phyloP scores from a whole-genome alignment of 306 rosid species.

The Sicyos baderoa region DNA sequence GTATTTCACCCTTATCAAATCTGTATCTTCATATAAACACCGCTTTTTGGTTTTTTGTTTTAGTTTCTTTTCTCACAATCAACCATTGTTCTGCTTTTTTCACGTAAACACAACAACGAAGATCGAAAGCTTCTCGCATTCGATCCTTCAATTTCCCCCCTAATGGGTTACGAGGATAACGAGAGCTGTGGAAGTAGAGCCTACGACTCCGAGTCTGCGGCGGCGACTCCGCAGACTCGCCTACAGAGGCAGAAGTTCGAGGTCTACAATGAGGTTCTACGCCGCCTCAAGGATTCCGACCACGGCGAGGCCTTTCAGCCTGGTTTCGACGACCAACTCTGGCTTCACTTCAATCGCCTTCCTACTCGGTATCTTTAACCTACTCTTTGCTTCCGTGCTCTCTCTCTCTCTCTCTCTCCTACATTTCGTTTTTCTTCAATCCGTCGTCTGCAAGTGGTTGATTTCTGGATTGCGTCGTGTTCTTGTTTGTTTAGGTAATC shows the following conservation, averaged over 20 bases:
- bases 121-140: not conserved
- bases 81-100: constrained; percentile 8
- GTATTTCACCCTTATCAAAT: not conserved
- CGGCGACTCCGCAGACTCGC: constrained; percentile 40
- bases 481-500: not conserved
- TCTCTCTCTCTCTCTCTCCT: constrained; percentile 17
- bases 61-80: constrained; percentile 21
- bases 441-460: not conserved
- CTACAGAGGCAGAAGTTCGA: constrained; percentile 57
- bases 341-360: constrained; percentile 94
- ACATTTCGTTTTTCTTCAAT: constrained; percentile 10
- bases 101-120: constrained; percentile 25
- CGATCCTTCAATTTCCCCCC: not conserved
- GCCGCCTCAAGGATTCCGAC: constrained; percentile 67
- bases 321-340: constrained; percentile 72
- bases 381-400: constrained; percentile 14
- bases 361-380: constrained; percentile 64
- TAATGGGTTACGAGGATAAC: constrained; percentile 59
- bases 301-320: constrained; percentile 56
- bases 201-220: constrained; percentile 17
- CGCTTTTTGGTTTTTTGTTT: constrained; percentile 6
- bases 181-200: constrained; percentile 62
- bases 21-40: constrained; percentile 10
- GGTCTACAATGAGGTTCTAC: constrained; percentile 90
- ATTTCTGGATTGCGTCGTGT: not conserved